Evolutionary conservation across 306 rosid genomes (phyloP).

Genomic region (Coriaria nepalensis): DNA sequence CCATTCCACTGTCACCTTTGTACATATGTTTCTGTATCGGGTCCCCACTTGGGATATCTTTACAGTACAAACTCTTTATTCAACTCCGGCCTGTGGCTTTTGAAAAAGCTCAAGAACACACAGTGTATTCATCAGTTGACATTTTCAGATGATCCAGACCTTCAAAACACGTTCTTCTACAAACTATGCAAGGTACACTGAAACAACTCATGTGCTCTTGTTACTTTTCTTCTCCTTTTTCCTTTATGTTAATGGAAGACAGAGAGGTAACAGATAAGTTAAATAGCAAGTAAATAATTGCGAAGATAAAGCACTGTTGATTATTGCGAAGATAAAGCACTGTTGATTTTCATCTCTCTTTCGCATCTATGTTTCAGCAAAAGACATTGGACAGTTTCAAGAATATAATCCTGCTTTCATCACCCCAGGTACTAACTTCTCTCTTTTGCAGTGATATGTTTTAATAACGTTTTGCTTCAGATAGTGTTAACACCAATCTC

Average conservation of each 20-base stretch:
- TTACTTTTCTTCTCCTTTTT: slow-evolving; percentile 4
- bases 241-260: background rate
- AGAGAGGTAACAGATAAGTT: background rate
- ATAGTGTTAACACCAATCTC: too few species aligned
- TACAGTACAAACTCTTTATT: slow-evolving; percentile 89
- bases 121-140: slow-evolving; percentile 93
- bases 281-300: too few species aligned
- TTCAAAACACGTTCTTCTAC: slow-evolving; percentile 74
- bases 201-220: slow-evolving; percentile 2
- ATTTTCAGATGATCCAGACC: slow-evolving; percentile 80
- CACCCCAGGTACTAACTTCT: slow-evolving; percentile 70
- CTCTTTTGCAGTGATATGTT: slow-evolving; percentile 1
- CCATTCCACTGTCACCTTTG: slow-evolving; percentile 57
- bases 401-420: slow-evolving; percentile 72
- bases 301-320: too few species aligned
- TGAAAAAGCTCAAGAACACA: slow-evolving; percentile 76
- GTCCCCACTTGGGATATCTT: slow-evolving; percentile 96
- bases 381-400: slow-evolving; percentile 70
- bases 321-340: background rate
- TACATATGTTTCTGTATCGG: slow-evolving; percentile 82
- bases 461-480: too few species aligned
- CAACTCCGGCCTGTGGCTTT: slow-evolving; percentile 89
- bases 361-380: slow-evolving; percentile 40
- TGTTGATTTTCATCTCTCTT: background rate
- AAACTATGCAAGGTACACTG: slow-evolving; percentile 64